These are phyloP conservation scores for Candolleomyces efflorescens DNA, from an alignment of 768 basidiomycete species.

Conservation along the genomic window DNA sequence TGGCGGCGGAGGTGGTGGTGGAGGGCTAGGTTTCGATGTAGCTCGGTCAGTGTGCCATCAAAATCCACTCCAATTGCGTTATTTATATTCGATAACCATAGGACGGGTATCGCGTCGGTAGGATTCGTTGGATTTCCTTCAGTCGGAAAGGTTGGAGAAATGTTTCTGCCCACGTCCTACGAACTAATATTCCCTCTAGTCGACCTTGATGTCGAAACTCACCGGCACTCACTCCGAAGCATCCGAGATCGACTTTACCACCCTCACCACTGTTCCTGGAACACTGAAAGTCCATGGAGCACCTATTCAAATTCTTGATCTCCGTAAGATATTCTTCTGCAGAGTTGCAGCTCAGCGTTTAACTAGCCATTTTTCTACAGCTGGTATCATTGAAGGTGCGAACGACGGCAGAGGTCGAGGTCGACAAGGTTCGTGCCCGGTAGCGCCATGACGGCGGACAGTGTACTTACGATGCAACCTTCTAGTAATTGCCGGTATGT, in stretches of 20 bases:
- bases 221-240: constrained; percentile 97
- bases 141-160: constrained; percentile 76
- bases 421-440: constrained; percentile 67
- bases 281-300: constrained; percentile 94
- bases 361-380: constrained; percentile 29
- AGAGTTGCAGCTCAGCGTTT: background rate
- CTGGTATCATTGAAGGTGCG: constrained; percentile 98
- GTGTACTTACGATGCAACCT: constrained; percentile 1
- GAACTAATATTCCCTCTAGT: constrained; percentile 38
- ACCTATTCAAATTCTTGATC: constrained; percentile 90
- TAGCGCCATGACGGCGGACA: background rate
- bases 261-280: constrained; percentile 92
- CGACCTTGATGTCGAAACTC: constrained; percentile 90
- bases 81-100: constrained; percentile 12
- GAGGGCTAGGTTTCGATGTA: constrained; percentile 94
- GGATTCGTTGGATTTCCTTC: constrained; percentile 92
- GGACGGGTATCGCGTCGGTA: constrained; percentile 96
- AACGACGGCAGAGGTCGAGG: constrained; percentile 95
- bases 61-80: background rate
- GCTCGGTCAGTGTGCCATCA: constrained; percentile 42
- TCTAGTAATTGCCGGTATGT: constrained; percentile 73
- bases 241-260: constrained; percentile 96
- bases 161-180: constrained; percentile 1
- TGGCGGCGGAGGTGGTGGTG: constrained; percentile 82
- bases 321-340: constrained; percentile 53